Evolutionary conservation across 2,329 filamentous ascomycete genomes (phyloP), one percentile per base, ranked within the genome.

Genomic region (Emergomyces orientalis): DNA sequence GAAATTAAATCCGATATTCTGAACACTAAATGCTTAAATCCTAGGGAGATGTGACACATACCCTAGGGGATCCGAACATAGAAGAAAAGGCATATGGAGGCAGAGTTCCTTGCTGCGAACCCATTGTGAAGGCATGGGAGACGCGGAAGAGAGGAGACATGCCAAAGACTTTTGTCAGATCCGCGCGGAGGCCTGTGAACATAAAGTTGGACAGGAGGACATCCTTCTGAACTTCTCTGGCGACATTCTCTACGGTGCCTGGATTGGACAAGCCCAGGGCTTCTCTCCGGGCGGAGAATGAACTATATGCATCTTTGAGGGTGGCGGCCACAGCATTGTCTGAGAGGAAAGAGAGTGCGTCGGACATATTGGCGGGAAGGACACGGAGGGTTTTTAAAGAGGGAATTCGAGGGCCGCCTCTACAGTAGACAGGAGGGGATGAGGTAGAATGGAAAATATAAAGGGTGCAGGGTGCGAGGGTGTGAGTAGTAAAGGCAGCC

Each of bases 111-210:
- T 59, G 56, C 78, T 96, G 91, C 52, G 84, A 85, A 70, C 94
- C 93, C 85, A 97, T 90, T 62, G 93, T 88, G 77, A 99, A 94
- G 71, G 94, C 90, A 80, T 99, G 94, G 68, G 93, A 97, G 70
- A 97, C 89, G 79, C 97, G 93, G 83, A 99, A 99, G 69, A 97
- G 81, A 63, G 94, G 94, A 63, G 87, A 86, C 76, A 96, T 86
- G 83, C 91, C 94, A 80, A 97, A 96, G 74, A 91, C 87, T 83
- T 97, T 97, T 75, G 91, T 97, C 75, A 97, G 82, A 78, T 99
- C 94, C 76, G 93, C 95, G 75, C 93, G 90, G 76, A 99, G 84
- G 72, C 94, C 94, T 54, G 90, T 89, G 82, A 99, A 97, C 86
- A 94, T 95, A 77, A 91, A 89, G 82, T 97, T 96, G 80, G 88